Evolutionary conservation across 164 flowering plant genomes (phyloP), one percentile per base, ranked within the genome.

Genomic region (Protea cynaroides): DNA sequence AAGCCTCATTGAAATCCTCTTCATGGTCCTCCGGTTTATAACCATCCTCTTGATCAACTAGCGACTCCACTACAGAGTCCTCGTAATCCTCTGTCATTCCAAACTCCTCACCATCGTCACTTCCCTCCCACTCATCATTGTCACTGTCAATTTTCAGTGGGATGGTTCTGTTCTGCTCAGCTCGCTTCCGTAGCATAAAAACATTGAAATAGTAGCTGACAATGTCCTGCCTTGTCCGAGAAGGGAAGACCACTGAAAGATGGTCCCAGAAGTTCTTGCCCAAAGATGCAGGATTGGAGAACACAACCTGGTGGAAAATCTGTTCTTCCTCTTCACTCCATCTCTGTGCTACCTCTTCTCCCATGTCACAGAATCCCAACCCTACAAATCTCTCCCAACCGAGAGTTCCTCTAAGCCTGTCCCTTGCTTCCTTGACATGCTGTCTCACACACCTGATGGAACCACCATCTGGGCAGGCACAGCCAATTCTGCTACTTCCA

Each of bases 121-220:
- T 76, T 34, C 66, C 71, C 50, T 76, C 83, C 82, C 82, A 81
- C 73, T 82, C 92, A 73, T 90, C 93, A 70, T 87, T 72, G 62
- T 87, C 92, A 70, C 92, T 87, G 59, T 85, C 89, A 36, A 84
- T 78, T 51, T 79, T 70, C 65, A 81, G 34, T 15, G 62, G 46
- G 52, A 64, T 64, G 53, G 51, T 74, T 65, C 95, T 76, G 68
- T 91, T 91, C 78, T 91, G 97, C 34, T 51, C 78, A 10, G 89
- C 84, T 51, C 96, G 76, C 56, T 72, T 80, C 40, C 81, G 83
- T 18, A 88, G 86, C 77, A 91, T 80, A 59, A 87, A 91, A 19
- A 87, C 96, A 74, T 91, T 91, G 61, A 86, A 91, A 53, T 89
- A 91, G 69, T 91, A 91, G 64, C 86, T 87, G 23, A 88, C 87